Conservation (phyloP, 2,329 filamentous ascomycete species). For the Beauveria sp. region DNA sequence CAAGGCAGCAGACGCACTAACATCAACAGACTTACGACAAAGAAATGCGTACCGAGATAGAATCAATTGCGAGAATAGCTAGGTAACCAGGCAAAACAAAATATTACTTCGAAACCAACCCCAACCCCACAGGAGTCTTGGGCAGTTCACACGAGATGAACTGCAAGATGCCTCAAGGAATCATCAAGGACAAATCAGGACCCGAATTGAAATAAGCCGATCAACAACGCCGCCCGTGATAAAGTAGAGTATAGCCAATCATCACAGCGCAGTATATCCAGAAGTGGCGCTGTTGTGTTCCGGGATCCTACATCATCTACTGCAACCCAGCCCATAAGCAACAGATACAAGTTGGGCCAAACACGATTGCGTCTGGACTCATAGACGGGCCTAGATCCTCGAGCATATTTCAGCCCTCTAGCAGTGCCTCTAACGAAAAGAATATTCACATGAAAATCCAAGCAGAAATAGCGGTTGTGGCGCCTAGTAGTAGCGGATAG, state of each 20-base stretch:
- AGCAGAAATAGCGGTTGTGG: conserved; percentile 20
- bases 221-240: conserved; percentile 1
- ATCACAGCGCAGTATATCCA: conserved; percentile 12
- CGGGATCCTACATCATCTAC: neutral
- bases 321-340: neutral
- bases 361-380: neutral
- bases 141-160: neutral
- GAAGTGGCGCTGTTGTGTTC: neutral
- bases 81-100: conserved; percentile 6
- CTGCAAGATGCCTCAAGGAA: neutral
- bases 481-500: conserved; percentile 36
- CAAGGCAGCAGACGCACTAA: neutral
- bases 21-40: neutral
- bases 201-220: neutral
- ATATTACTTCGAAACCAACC: conserved; percentile 1
- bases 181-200: neutral
- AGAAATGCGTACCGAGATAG: conserved; percentile 5
- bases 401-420: neutral
- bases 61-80: conserved; percentile 8
- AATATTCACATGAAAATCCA: conserved; percentile 16
- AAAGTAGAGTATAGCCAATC: neutral
- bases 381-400: neutral
- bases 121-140: neutral
- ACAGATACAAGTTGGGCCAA: neutral
- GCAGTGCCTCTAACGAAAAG: neutral